These are phyloP conservation scores for Talaromyces sp. DNA, from an alignment of 2,329 filamentous ascomycete species.

Conservation along the genomic window DNA sequence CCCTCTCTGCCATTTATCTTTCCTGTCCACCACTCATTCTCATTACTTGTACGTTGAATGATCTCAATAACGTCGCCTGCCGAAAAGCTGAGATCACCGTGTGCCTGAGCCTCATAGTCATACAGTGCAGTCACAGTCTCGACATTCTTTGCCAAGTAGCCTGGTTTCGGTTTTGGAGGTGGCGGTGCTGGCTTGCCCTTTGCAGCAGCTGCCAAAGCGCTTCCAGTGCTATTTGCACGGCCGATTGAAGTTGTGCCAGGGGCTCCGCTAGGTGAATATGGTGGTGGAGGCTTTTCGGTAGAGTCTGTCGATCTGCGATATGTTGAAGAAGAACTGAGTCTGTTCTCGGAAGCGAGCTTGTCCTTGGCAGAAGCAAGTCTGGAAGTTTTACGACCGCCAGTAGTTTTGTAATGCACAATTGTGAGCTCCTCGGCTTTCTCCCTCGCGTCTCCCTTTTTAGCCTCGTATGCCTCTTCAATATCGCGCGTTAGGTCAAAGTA, in stretches of 20 bases:
- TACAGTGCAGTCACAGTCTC: constrained; percentile 90
- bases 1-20: constrained; percentile 75
- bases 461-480: constrained; percentile 84
- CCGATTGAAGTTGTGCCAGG: constrained; percentile 19
- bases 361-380: constrained; percentile 32
- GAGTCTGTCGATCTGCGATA: background rate
- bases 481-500: constrained; percentile 93
- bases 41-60: constrained; percentile 73
- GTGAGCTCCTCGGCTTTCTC: constrained; percentile 79
- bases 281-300: constrained; percentile 56
- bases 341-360: constrained; percentile 37
- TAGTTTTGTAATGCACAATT: constrained; percentile 90
- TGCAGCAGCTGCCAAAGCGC: constrained; percentile 51
- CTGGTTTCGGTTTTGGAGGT: constrained; percentile 80
- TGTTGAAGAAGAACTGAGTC: constrained; percentile 28
- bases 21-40: constrained; percentile 97
- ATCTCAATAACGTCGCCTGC: constrained; percentile 91
- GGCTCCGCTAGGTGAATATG: constrained; percentile 24
- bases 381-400: constrained; percentile 54
- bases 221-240: constrained; percentile 41
- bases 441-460: constrained; percentile 84
- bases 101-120: constrained; percentile 93
- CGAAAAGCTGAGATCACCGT: constrained; percentile 86
- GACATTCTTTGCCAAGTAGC: constrained; percentile 63
- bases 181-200: constrained; percentile 67